Evolutionary conservation across 2,329 filamentous ascomycete genomes (phyloP).

Genomic region (Nothophaeocryptopus gaeumannii): DNA sequence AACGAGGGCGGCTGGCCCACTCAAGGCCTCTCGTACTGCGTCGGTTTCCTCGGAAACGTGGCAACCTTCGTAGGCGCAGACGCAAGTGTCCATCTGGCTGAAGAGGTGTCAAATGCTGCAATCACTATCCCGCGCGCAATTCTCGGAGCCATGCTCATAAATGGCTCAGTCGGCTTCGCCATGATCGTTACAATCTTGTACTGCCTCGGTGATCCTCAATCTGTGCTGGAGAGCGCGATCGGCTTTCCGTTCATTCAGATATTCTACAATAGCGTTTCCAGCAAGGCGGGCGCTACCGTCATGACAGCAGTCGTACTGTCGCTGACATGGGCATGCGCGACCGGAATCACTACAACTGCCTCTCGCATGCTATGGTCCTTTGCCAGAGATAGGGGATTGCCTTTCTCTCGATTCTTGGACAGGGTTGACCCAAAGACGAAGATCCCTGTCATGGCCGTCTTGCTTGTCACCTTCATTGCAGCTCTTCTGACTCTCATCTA

Average conservation of each 20-base stretch:
- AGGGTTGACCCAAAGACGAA: conserved; percentile 28
- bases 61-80: conserved; percentile 41
- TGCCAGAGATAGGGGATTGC: conserved; percentile 42
- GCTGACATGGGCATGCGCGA: conserved; percentile 35
- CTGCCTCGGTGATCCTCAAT: conserved; percentile 42
- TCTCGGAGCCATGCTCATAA: conserved; percentile 48
- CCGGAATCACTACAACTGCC: conserved; percentile 41
- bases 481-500: conserved; percentile 42
- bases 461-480: conserved; percentile 55
- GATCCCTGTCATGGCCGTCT: conserved; percentile 32
- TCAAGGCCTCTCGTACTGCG: conserved; percentile 35
- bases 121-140: conserved; percentile 49
- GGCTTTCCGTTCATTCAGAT: conserved; percentile 53
- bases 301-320: conserved; percentile 46
- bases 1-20: conserved; percentile 36
- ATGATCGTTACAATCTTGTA: conserved; percentile 48
- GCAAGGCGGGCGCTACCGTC: conserved; percentile 43
- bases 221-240: conserved; percentile 43
- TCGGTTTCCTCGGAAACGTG: conserved; percentile 36
- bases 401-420: conserved; percentile 39
- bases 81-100: conserved; percentile 48
- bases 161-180: conserved; percentile 48
- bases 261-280: conserved; percentile 47
- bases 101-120: conserved; percentile 51
- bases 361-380: conserved; percentile 43